Conservation (phyloP, 768 basidiomycete species). For the Trametes cingulata region DNA sequence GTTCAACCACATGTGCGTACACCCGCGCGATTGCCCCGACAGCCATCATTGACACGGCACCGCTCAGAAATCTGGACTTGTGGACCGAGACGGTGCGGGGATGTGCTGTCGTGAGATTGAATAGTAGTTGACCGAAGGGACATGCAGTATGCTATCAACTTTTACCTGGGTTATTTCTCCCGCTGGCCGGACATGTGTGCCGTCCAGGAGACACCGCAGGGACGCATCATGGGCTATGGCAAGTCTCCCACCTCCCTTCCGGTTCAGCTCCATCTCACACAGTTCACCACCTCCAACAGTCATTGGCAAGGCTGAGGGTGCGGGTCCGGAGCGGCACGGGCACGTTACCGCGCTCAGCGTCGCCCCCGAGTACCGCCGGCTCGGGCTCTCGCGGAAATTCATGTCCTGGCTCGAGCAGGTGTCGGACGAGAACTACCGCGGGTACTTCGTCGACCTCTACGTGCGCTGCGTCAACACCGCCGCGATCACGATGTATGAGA, state of each 20-base stretch:
- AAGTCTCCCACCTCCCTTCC: conserved; percentile 30
- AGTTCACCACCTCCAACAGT: conserved; percentile 48
- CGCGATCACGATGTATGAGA: conserved; percentile 87
- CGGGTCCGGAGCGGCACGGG: conserved; percentile 78
- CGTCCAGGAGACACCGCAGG: conserved; percentile 77
- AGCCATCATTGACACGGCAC: neutral
- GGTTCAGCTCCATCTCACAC: conserved; percentile 5
- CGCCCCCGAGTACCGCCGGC: conserved; percentile 88
- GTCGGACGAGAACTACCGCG: conserved; percentile 77
- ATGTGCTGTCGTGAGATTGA: neutral
- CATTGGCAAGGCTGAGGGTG: conserved; percentile 90
- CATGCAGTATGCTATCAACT: conserved; percentile 80
- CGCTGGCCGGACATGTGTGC: conserved; percentile 92
- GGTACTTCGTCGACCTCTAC: conserved; percentile 93
- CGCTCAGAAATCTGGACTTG: conserved; percentile 81
- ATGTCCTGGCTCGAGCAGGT: conserved; percentile 85
- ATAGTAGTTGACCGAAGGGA: neutral
- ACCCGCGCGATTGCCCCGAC: too few species aligned
- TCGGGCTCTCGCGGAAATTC: conserved; percentile 85
- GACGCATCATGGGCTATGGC: conserved; percentile 94
- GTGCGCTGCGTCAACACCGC: conserved; percentile 85
- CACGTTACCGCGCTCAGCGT: conserved; percentile 96
- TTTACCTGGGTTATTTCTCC: conserved; percentile 87
- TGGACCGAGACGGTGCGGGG: conserved; percentile 92
- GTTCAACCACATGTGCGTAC: conserved; percentile 84